A percentile compares a stretch with the other conserved stretches of the same genome.
Evolutionary conservation across 2,329 filamentous ascomycete genomes (phyloP).

Genomic region (Fusarium azukiicola): DNA sequence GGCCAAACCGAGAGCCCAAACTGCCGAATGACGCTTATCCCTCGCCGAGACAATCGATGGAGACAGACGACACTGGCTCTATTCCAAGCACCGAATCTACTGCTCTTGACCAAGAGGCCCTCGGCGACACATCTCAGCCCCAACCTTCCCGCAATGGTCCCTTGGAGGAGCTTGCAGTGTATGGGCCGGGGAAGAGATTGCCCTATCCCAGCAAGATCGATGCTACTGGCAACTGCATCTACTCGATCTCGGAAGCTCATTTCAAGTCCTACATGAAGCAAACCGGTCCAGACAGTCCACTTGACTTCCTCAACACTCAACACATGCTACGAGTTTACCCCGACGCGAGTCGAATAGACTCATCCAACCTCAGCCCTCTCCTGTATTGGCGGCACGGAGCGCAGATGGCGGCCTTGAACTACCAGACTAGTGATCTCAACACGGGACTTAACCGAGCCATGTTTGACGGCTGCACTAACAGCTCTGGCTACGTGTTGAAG

Average conservation of each 20-base stretch:
- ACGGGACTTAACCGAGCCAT: slow-evolving; percentile 32
- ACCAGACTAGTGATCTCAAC: slow-evolving; percentile 27
- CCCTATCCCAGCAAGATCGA: slow-evolving; percentile 1
- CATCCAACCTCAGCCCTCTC: slow-evolving; percentile 36
- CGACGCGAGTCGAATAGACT: slow-evolving; percentile 39
- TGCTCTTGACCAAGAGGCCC: neutral
- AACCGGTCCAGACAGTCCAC: neutral
- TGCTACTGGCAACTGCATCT: slow-evolving; percentile 26
- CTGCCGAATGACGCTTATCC: neutral
- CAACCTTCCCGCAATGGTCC: neutral
- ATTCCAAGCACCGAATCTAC: neutral
- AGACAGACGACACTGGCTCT: neutral
- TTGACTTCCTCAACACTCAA: neutral
- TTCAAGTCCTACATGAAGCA: slow-evolving; percentile 18
- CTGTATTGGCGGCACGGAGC: slow-evolving; percentile 33
- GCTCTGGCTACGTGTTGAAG: slow-evolving; percentile 26
- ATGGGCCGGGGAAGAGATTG: slow-evolving; percentile 32
- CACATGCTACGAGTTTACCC: slow-evolving; percentile 41
- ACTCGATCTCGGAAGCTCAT: slow-evolving; percentile 31
- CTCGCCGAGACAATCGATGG: neutral
- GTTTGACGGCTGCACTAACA: slow-evolving; percentile 25
- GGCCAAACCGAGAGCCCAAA: neutral
- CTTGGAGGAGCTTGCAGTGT: slow-evolving; percentile 31
- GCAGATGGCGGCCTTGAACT: slow-evolving; percentile 44
- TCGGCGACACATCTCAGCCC: neutral